phyloP scores from a whole-genome alignment of 202 grass and related monocot genomes.

The Zizania palustris region DNA sequence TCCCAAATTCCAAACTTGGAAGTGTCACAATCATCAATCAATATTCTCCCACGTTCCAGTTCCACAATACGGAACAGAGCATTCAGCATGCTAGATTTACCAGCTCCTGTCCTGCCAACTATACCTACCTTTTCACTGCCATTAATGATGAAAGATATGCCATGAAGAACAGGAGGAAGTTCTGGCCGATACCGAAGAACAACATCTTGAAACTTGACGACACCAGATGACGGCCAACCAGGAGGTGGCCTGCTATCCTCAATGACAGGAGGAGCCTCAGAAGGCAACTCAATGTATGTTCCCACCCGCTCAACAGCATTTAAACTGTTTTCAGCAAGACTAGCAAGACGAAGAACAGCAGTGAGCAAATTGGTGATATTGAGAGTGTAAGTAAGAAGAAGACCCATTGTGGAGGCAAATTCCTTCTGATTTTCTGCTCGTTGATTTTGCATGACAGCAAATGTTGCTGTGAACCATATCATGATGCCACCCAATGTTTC shows the following conservation, averaged over 20 bases:
- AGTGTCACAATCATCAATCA: conserved; percentile 82
- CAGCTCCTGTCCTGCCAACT: conserved; percentile 95
- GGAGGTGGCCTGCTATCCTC: conserved; percentile 83
- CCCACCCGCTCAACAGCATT: conserved; percentile 96
- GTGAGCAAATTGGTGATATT: conserved; percentile 97
- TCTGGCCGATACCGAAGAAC: conserved; percentile 90
- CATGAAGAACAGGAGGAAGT: conserved; percentile 95
- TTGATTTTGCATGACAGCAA: conserved; percentile 99
- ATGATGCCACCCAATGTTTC: conserved; percentile 97
- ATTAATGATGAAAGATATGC: conserved; percentile 94
- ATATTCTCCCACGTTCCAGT: conserved; percentile 77
- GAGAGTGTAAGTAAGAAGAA: conserved; percentile 91
- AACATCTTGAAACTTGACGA: conserved; percentile 86
- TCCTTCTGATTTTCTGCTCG: conserved; percentile 81
- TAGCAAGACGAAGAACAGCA: conserved; percentile 80
- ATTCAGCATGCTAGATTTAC: conserved; percentile 99
- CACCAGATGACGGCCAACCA: conserved; percentile 89
- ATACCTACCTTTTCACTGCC: conserved; percentile 95
- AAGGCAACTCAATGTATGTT: conserved; percentile 87
- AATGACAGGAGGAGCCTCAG: conserved; percentile 92
- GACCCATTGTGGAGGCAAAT: conserved; percentile 97
- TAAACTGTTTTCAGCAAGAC: conserved; percentile 98
- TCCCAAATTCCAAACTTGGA: conserved; percentile 96
- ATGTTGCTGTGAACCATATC: conserved; percentile 98
- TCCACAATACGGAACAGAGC: conserved; percentile 96